phyloP scores from a whole-genome alignment of 2,329 filamentous ascomycete species.

The Cordyceps javanica region DNA sequence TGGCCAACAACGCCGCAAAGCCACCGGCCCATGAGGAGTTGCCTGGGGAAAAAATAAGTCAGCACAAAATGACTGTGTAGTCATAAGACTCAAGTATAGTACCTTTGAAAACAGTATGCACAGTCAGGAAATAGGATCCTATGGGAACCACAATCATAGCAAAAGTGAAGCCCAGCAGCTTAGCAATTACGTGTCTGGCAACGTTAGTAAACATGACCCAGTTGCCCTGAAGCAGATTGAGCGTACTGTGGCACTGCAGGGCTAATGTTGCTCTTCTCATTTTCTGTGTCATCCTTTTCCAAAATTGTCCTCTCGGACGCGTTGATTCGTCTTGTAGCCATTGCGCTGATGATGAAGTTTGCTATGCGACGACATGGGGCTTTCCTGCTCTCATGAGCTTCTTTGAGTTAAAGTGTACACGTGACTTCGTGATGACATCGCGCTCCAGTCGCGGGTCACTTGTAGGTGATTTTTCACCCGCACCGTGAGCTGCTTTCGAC shows the following conservation, averaged over 20 bases:
- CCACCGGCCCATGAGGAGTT: constrained; percentile 85
- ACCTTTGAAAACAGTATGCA: constrained; percentile 75
- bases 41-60: constrained; percentile 53
- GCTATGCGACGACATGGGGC: not conserved
- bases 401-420: constrained; percentile 15
- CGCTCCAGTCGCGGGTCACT: constrained; percentile 6
- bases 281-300: constrained; percentile 48
- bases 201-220: constrained; percentile 10
- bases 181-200: constrained; percentile 72
- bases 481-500: not conserved
- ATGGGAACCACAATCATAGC: constrained; percentile 89
- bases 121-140: constrained; percentile 77
- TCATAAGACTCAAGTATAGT: constrained; percentile 19
- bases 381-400: not conserved
- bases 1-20: constrained; percentile 81
- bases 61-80: constrained; percentile 1
- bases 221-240: constrained; percentile 4
- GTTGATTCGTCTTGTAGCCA: constrained; percentile 65
- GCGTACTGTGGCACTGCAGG: constrained; percentile 73
- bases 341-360: constrained; percentile 30
- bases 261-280: constrained; percentile 63
- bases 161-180: constrained; percentile 82
- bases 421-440: constrained; percentile 20
- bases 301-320: constrained; percentile 60
- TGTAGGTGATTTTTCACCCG: constrained; percentile 11